Evolutionary conservation across 2,329 filamentous ascomycete genomes (phyloP), one percentile per base, ranked within the genome.

Genomic region (Ceratocystis huliohia): DNA sequence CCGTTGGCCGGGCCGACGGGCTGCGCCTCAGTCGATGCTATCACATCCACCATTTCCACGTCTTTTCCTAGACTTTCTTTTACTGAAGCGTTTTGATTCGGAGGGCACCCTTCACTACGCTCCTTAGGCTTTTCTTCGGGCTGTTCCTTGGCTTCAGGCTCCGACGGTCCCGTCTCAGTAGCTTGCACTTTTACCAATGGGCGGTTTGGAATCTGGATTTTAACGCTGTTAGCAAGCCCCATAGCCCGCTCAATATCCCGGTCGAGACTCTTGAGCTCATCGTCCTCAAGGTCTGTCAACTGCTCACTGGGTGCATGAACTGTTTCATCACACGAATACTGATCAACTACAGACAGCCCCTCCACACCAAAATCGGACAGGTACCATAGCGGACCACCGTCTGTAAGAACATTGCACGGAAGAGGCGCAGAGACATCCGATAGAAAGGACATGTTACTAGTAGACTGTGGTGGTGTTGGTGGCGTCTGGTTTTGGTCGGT

Each of bases 221-320:
- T 41, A 20, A 62, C 64, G 48, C 66, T 48, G 8, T 41, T 50
- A 50, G 57, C 53, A 33, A 41, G 30, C 30, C 53, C 25, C n/a
- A 61, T 44, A 28, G 41, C 64, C 13, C 63, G 78, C 69, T 81
- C 80, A 37, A 84, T 77, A 69, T 83, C 81, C 62, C 79, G 78
- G 44, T 78, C 80, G 44, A 91, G 78, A 44, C 88, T 89, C 71
- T 89, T 86, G 67, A 96, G 79, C 76, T 93, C 90, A 64, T 95
- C 91, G 70, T 96, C 92, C 71, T 96, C 92, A 73, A 96, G 85
- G 73, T 96, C 93, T 66, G 89, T 95, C 25, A 96, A 80, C 71
- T 93, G 89, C 75, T 96, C 92, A 71, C 89, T 95, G 75, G 93
- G 33, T 82, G 78, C 45, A 80, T 76, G 0, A 41, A 15, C 37